These are phyloP conservation scores for Erythrobasidium hasegawianum DNA, from an alignment of 1,284 basidiomycete genomes.

Conservation along the genomic window DNA sequence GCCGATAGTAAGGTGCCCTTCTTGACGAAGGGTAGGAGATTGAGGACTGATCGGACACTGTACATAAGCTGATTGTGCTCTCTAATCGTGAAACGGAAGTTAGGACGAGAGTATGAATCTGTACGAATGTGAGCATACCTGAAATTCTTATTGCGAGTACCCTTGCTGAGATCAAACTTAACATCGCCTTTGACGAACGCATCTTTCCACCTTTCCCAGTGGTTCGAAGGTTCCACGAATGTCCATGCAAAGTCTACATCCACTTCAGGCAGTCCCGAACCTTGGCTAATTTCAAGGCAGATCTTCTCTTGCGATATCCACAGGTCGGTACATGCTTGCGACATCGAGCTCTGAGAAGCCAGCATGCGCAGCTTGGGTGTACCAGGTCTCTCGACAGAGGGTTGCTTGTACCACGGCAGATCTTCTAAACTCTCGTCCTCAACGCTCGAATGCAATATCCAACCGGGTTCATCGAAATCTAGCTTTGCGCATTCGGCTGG, in stretches of 20 bases:
- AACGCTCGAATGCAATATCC: neutral
- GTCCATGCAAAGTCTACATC: conserved; percentile 17
- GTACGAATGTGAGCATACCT: too few relatives aligned
- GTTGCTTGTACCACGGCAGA: too few relatives aligned
- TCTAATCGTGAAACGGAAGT: neutral
- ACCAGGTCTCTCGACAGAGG: neutral
- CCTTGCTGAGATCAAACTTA: neutral
- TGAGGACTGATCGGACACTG: conserved; percentile 7
- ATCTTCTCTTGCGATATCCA: conserved; percentile 9
- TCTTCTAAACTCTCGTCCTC: too few relatives aligned
- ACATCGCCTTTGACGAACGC: neutral
- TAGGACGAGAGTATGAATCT: too few relatives aligned
- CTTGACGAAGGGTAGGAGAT: conserved; percentile 7
- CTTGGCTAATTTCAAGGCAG: conserved; percentile 3
- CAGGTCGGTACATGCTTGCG: conserved; percentile 11
- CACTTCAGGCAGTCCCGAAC: neutral
- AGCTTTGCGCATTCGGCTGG: neutral
- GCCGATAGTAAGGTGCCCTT: conserved; percentile 1
- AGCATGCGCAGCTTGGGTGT: conserved; percentile 8
- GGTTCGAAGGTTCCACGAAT: conserved; percentile 15
- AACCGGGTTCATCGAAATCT: neutral
- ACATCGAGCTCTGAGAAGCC: neutral
- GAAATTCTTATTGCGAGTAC: conserved; percentile 3
- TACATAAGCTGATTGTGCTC: conserved; percentile 14
- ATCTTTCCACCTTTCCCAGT: conserved; percentile 17